Evolutionary conservation across 495 filamentous ascomycete genomes (phyloP), one percentile per base, ranked within the genome.

Genomic region (Mytilinidion resinicola): DNA sequence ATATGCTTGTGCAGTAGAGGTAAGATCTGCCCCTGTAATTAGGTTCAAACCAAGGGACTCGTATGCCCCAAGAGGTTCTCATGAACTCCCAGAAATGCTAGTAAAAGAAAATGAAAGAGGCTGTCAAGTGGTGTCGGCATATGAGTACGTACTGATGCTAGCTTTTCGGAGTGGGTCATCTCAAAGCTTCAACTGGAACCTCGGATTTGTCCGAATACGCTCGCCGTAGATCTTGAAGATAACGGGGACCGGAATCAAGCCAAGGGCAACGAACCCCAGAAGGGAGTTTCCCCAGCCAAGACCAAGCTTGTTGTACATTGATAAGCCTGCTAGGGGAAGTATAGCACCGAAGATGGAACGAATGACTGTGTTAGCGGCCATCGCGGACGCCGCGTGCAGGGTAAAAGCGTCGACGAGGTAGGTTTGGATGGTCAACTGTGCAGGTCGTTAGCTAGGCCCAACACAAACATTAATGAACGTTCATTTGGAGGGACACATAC

Each of bases 371-470:
- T 57, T 61, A 8, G 59, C 59, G 19, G 59, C 59, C 46, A 57
- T 61, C 7, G 59, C 53, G 33, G 42, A 51, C 2, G 59, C 53
- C 6, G 59, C 59, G 47, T 61, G 38, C 36, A 59, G 12, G 8
- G 59, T 51, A 34, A 38, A 61, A 7, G 47, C 59, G 21, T 61
- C 59, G 7, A 61, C 50, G 12, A 59, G 61, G 49, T 74, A 73
- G 1, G 71, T 72, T 54, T 71, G 69, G 39, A 73, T 67, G 14
- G 64, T 65, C 69, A 74, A 67, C 57, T 64, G 62, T 39, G 9
- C 2, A 6, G 4, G 0, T 2, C 21, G 46, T 49, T 25, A 49
- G 46, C 15, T n/a, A 8, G n/a, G 42, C 8, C 10, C 25, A 30
- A 2, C 6, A 6, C 25, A 3, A 30, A 3, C 2, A 30, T 30